Percentiles rank a stretch among this genome's conserved stretches.
Evolutionary conservation across 164 flowering plant species (phyloP).

Genomic region (Macadamia tetraphylla): DNA sequence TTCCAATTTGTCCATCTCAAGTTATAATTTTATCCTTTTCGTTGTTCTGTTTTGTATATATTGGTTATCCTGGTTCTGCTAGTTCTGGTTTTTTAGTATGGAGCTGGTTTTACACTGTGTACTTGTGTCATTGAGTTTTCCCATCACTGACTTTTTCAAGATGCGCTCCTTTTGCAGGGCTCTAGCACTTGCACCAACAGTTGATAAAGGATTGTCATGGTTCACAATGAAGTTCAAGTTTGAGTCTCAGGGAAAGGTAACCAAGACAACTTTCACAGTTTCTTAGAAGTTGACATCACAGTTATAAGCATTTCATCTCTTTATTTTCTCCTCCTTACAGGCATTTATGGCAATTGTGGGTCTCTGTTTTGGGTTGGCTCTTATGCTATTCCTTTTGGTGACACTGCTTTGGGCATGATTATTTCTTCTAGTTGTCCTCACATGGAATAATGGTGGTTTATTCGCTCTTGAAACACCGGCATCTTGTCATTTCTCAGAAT

Average conservation of each 20-base stretch:
- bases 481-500: too few relatives aligned
- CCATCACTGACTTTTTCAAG: not conserved
- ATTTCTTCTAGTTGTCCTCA: not conserved
- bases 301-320: not conserved
- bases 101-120: too few relatives aligned
- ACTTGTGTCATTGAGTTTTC: too few relatives aligned
- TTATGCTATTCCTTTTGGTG: conserved; percentile 47
- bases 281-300: not conserved
- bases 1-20: too few relatives aligned
- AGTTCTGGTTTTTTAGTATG: too few relatives aligned
- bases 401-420: conserved; percentile 58
- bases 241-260: conserved; percentile 65
- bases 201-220: conserved; percentile 77
- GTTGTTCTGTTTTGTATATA: too few relatives aligned
- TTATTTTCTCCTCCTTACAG: conserved; percentile 26
- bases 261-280: not conserved
- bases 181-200: conserved; percentile 83
- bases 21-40: too few relatives aligned
- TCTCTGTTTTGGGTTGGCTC: conserved; percentile 54
- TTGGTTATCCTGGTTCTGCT: too few relatives aligned
- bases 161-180: conserved; percentile 51
- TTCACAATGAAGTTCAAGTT: conserved; percentile 60
- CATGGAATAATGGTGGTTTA: not conserved
- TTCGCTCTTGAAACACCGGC: not conserved
- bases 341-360: conserved; percentile 60